Conservation (phyloP, 139 green algal species). For the Chlamydomonas sphaeroides region DNA sequence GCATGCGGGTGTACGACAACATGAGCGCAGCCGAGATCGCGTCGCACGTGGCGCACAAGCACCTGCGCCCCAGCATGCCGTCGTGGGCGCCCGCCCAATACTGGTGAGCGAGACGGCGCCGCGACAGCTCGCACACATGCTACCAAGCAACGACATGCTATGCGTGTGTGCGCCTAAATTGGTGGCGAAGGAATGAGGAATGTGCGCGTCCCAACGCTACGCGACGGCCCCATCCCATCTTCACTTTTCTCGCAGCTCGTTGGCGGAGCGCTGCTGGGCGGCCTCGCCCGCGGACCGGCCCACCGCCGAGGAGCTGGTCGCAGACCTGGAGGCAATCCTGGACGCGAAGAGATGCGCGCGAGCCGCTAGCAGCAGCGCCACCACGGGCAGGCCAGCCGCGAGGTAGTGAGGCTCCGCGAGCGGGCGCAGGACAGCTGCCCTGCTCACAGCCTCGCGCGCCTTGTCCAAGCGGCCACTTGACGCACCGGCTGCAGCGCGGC, state of each 20-base stretch:
- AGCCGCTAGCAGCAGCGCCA: not conserved
- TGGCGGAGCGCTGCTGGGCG: constrained; percentile 21
- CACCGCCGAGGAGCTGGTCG: constrained; percentile 28
- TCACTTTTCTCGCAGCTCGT: not conserved
- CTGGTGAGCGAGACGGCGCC: not conserved
- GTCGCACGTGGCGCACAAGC: constrained; percentile 1
- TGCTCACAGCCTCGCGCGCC: too few relatives aligned
- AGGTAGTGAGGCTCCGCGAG: too few relatives aligned
- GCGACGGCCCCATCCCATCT: not conserved
- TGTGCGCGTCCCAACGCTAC: not conserved
- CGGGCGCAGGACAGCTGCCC: too few relatives aligned
- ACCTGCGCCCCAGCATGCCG: constrained; percentile 17
- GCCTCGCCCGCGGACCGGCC: not conserved
- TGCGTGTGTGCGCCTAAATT: not conserved
- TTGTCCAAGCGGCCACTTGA: too few relatives aligned
- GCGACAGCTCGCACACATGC: too few relatives aligned
- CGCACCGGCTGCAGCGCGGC: too few relatives aligned
- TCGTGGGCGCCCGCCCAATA: constrained; percentile 8
- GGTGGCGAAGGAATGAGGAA: not conserved
- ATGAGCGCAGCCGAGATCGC: constrained; percentile 8
- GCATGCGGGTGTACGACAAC: constrained; percentile 32
- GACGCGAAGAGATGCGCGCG: not conserved
- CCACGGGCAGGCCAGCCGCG: too few relatives aligned
- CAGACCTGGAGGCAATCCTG: not conserved
- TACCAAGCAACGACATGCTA: not conserved